Percentiles rank a stretch among this genome's conserved stretches.
Evolutionary conservation across 2,329 filamentous ascomycete genomes (phyloP).

Genomic region (Penicillium sp.): DNA sequence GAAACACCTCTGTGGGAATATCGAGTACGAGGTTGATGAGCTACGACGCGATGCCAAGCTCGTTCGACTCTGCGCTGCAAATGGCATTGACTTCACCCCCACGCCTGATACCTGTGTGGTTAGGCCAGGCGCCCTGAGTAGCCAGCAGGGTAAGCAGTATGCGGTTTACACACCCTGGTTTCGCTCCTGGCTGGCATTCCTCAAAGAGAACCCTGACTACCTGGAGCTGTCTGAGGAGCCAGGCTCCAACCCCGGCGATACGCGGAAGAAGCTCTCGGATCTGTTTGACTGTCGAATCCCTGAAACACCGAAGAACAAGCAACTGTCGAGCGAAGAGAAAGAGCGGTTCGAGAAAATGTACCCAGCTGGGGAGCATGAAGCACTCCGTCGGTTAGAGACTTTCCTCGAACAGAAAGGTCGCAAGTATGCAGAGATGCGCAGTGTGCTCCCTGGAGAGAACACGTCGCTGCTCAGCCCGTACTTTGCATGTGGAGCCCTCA

Average conservation of each 20-base stretch:
- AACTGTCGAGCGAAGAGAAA: conserved; percentile 62
- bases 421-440: conserved; percentile 67
- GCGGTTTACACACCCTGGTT: conserved; percentile 86
- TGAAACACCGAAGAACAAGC: conserved; percentile 65
- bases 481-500: conserved; percentile 69
- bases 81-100: conserved; percentile 70
- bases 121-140: conserved; percentile 69
- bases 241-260: conserved; percentile 55
- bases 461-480: conserved; percentile 76
- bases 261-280: conserved; percentile 53
- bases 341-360: conserved; percentile 64
- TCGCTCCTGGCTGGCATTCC: conserved; percentile 71
- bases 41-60: conserved; percentile 74
- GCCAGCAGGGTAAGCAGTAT: conserved; percentile 75
- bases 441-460: conserved; percentile 64
- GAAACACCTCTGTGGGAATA: conserved; percentile 77
- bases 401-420: conserved; percentile 69
- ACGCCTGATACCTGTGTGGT: conserved; percentile 85
- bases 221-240: conserved; percentile 66
- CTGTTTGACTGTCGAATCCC: conserved; percentile 68
- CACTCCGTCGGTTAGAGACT: conserved; percentile 63
- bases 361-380: conserved; percentile 78
- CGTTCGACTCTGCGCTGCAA: conserved; percentile 63
- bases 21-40: conserved; percentile 93
- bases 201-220: conserved; percentile 71